Percentiles rank a stretch among this genome's conserved stretches.
Conservation (phyloP, 441 rosid species). For the California macrophylla region DNA sequence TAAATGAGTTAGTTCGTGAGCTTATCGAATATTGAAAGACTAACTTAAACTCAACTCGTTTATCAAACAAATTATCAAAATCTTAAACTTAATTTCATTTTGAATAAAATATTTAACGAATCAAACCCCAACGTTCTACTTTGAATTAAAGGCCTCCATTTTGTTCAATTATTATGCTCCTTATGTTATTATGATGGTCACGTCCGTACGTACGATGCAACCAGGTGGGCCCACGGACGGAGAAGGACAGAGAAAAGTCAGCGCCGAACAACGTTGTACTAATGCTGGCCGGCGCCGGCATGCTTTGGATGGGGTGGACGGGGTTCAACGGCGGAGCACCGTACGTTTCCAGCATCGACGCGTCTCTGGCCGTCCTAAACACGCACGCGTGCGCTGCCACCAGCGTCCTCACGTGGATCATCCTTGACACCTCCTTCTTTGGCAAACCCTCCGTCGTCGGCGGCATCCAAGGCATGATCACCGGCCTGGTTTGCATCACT, state of each 20-base stretch:
- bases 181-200: too few species aligned
- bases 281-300: slow-evolving; percentile 53
- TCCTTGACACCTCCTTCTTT: slow-evolving; percentile 26
- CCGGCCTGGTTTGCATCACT: slow-evolving; percentile 61
- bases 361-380: slow-evolving; percentile 44
- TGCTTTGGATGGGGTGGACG: slow-evolving; percentile 62
- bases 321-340: slow-evolving; percentile 68
- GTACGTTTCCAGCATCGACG: slow-evolving; percentile 21
- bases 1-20: too few species aligned
- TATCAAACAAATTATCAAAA: too few species aligned
- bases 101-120: too few species aligned
- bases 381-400: slow-evolving; percentile 48
- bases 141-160: too few species aligned
- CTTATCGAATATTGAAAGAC: too few species aligned
- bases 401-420: slow-evolving; percentile 44
- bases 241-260: slow-evolving; percentile 39
- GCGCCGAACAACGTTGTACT: slow-evolving; percentile 50
- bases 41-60: too few species aligned
- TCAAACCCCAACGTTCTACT: too few species aligned
- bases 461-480: slow-evolving; percentile 17
- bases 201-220: too few species aligned
- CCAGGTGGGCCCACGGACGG: slow-evolving; percentile 49
- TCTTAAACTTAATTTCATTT: too few species aligned
- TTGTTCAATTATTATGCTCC: too few species aligned
- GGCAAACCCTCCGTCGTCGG: slow-evolving; percentile 45